These are phyloP conservation scores for Pseudogymnoascus sp. DNA, from an alignment of 2,329 filamentous ascomycete genomes.

Conservation along the genomic window DNA sequence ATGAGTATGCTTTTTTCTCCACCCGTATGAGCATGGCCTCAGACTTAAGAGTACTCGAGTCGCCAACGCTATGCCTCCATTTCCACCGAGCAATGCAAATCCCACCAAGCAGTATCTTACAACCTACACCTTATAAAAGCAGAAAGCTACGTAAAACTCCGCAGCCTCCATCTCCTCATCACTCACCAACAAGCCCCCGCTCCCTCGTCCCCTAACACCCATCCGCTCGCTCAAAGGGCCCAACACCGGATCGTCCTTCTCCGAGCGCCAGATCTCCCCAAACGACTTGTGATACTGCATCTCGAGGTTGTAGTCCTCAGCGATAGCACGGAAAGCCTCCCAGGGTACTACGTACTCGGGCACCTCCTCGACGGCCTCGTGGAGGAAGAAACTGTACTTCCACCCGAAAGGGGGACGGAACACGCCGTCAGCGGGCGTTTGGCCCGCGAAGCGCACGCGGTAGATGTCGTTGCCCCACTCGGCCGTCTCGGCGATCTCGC, in stretches of 20 bases:
- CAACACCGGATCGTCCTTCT: slow-evolving; percentile 75
- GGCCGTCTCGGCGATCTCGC: slow-evolving; percentile 53
- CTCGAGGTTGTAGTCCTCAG: slow-evolving; percentile 94
- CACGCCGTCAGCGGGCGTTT: slow-evolving; percentile 74
- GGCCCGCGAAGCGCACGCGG: slow-evolving; percentile 75
- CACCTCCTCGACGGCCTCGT: slow-evolving; percentile 91
- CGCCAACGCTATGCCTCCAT: neutral
- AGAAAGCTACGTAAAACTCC: slow-evolving; percentile 87
- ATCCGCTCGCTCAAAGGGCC: slow-evolving; percentile 89
- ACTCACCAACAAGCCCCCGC: slow-evolving; percentile 57
- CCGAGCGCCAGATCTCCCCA: slow-evolving; percentile 80
- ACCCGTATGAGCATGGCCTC: neutral
- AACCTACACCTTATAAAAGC: slow-evolving; percentile 82
- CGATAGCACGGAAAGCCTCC: slow-evolving; percentile 92
- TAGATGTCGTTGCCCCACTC: slow-evolving; percentile 95
- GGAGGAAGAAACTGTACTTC: slow-evolving; percentile 95
- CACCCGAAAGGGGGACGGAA: slow-evolving; percentile 94
- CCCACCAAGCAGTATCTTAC: neutral
- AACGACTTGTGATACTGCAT: slow-evolving; percentile 90
- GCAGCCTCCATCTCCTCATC: slow-evolving; percentile 89
- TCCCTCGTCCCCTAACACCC: slow-evolving; percentile 70
- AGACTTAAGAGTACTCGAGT: neutral
- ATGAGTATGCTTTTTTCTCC: neutral
- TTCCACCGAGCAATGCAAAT: neutral
- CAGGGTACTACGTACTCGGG: slow-evolving; percentile 97